Evolutionary conservation across 2,329 filamentous ascomycete genomes (phyloP).

Genomic region (Monilinia fructicola): DNA sequence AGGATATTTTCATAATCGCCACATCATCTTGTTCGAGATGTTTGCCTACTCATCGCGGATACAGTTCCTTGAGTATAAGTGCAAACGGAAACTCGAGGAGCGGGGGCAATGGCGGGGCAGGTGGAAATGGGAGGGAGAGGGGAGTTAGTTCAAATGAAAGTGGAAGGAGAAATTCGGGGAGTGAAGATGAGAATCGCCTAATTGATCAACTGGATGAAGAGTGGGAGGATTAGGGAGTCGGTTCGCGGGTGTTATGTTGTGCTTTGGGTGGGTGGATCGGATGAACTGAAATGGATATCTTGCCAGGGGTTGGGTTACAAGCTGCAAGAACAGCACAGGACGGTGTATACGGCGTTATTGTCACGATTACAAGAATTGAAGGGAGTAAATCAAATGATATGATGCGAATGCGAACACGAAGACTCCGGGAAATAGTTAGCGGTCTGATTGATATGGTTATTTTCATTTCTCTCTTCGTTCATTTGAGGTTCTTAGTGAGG

Average conservation of each 20-base stretch:
- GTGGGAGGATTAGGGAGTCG: conserved; percentile 72
- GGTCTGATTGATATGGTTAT: not conserved
- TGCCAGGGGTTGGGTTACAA: not conserved
- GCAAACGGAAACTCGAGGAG: conserved; percentile 50
- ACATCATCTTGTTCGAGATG: conserved; percentile 68
- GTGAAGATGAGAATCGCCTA: conserved; percentile 85
- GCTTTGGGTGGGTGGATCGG: not conserved
- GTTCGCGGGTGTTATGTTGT: not conserved
- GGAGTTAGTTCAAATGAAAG: conserved; percentile 7
- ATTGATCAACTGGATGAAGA: conserved; percentile 97
- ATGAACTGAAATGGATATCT: not conserved
- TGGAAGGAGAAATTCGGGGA: conserved; percentile 22
- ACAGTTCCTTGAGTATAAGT: conserved; percentile 61
- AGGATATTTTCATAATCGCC: conserved; percentile 67
- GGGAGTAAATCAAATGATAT: not conserved
- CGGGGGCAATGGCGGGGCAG: not conserved
- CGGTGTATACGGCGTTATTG: not conserved
- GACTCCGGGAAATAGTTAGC: not conserved
- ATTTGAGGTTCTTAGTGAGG: not conserved
- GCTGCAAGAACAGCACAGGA: not conserved
- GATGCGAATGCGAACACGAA: not conserved
- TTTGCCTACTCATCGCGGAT: conserved; percentile 64
- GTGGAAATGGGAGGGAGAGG: conserved; percentile 6
- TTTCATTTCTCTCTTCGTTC: not conserved
- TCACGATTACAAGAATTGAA: not conserved